These are phyloP conservation scores for Aspergillus sergii DNA, from an alignment of 2,329 filamentous ascomycete species.

Conservation along the genomic window DNA sequence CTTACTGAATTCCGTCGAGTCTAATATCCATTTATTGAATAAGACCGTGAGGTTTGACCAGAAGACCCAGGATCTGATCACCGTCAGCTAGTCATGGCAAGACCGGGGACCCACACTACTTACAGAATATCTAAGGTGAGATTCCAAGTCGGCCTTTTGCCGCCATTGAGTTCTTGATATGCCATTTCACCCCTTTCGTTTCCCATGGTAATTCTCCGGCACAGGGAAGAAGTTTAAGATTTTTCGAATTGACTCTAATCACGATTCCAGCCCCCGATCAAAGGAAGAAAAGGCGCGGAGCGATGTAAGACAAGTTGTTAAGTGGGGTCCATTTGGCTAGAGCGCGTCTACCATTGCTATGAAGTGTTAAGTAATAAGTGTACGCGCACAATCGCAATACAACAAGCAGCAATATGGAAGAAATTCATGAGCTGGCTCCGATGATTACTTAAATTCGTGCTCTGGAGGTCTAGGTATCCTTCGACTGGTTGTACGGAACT, in stretches of 20 bases:
- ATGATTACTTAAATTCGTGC: background rate
- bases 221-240: no score
- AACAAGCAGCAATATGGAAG: background rate
- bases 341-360: background rate
- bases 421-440: background rate
- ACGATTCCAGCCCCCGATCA: background rate
- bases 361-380: background rate
- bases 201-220: background rate
- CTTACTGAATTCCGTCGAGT: constrained; percentile 78
- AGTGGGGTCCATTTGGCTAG: background rate
- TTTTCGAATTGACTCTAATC: background rate
- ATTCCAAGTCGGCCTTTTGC: constrained; percentile 11
- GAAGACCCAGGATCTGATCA: constrained; percentile 22
- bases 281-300: background rate
- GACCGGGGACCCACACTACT: background rate
- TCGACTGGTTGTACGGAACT: background rate
- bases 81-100: background rate
- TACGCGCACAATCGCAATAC: background rate
- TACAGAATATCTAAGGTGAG: constrained; percentile 16
- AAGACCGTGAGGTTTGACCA: constrained; percentile 60
- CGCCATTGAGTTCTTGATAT: background rate
- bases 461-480: background rate
- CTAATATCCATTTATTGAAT: constrained; percentile 97
- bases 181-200: background rate
- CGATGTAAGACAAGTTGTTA: background rate